Base-by-base conservation (phyloP, 345 rosid species). In the Dipteronia sinensis region DNA sequence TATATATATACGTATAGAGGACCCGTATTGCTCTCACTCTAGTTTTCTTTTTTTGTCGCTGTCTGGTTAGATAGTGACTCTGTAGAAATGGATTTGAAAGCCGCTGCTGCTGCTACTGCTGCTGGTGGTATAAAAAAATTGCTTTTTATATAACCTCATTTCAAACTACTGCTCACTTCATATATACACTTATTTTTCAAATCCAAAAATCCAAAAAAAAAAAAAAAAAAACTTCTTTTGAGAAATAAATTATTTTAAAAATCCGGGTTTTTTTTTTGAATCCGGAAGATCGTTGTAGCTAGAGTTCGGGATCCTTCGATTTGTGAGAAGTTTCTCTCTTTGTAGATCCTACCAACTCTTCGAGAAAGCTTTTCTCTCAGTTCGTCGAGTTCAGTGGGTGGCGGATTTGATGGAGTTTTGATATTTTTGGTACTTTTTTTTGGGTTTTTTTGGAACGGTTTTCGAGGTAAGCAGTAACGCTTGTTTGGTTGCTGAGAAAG, bases 291-390 rank as follows among this genome's bases (percentile, higher is more conserved):
- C 84, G 25, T 68, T 16, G 76, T 7, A 44, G 73, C 64, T 65
- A 75, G 70, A 78, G 47, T 69, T 69, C 77, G 85, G 85, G 87
- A 82, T 87, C 87, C 86, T 79, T 65, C 51, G 76, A 69, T 79
- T 51, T 42, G 16, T 55, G 73, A 47, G 76, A 51, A 51, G 74
- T 15, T 53, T 46, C 34, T 71, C 22, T 64, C 70, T 64, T 73
- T 9, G 16, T 40, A 86, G 85, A 88, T 84, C 86, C 76, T 76
- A 75, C 20, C 27, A 23, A 68, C 22, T 81, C 71, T 29, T 67
- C 61, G 46, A 31, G 53, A 56, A 42, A 53, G 6, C n/a, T 65
- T 80, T 63, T 63, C 12, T 69, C 80, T 40, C 65, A 0, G 27
- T 55, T 68, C 12, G 27, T 15, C 56, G 70, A 51, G 58, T 51